Evolutionary conservation across 129 eudicot genomes (phyloP), one percentile per base, ranked within the genome.

Genomic region (Tanacetum coccineum): DNA sequence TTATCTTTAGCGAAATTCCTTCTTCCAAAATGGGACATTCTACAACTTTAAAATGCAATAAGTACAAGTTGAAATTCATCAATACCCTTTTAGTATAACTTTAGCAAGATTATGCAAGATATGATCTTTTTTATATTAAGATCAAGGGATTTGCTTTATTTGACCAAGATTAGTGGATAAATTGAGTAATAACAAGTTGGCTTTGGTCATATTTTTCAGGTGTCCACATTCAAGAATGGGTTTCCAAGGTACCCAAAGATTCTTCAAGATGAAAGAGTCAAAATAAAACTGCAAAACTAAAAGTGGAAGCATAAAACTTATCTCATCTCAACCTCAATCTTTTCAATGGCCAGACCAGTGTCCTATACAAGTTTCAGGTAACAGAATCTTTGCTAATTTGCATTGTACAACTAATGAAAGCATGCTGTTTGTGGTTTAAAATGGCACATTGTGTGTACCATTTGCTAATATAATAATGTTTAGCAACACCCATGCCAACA

Each of bases 191-290:
- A n/a, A 64, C 14, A 25, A n/a, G 71, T 15, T 64, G 21, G 58
- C 3, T 73, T 51, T 39, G 49, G 13, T 72, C 12, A 13, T 15
- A 58, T 26, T 74, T 54, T 40, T 71, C 81, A 88, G 96, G 88
- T 88, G 28, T 88, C 96, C 25, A 74, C 83, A 19, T 85, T 86
- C 81, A 86, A 89, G 79, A 84, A 89, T 65, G 97, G 88, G 67
- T 89, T 84, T 75, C 86, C 90, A 13, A 83, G 94, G 70, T 89
- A 78, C 74, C 71, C 86, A 70, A 86, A 86, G 81, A 78, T 82
- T 67, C 83, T 83, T 54, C 86, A 81, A 70, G 82, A 86, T 71
- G 88, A 87, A 69, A 89, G 94, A 75, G 68, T 76, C 17, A 78
- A 89, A 86, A 78, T 83, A 50, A 86, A 78, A 78, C 63, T 72